phyloP scores from a whole-genome alignment of 1,284 basidiomycete species.

The Ceratobasidium sp. region DNA sequence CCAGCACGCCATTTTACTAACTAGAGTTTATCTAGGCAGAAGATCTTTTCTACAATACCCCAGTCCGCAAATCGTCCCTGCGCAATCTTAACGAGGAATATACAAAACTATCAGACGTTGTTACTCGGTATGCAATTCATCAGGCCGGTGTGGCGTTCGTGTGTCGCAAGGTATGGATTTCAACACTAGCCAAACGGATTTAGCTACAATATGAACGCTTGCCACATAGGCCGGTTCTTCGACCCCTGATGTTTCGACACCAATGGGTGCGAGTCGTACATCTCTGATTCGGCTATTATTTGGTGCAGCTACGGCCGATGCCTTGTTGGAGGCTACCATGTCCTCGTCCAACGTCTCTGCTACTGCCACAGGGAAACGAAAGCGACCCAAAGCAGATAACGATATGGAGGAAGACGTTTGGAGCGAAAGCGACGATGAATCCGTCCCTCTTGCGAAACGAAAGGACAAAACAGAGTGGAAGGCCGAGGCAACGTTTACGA shows the following conservation, averaged over 20 bases:
- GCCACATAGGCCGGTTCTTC: constrained; percentile 73
- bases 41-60: constrained; percentile 96
- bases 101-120: constrained; percentile 89
- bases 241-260: constrained; percentile 87
- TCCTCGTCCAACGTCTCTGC: constrained; percentile 45
- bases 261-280: constrained; percentile 74
- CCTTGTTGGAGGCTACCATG: constrained; percentile 74
- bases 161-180: constrained; percentile 83
- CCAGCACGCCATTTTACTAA: constrained; percentile 5
- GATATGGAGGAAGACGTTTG: constrained; percentile 57
- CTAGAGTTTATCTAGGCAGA: constrained; percentile 76
- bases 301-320: constrained; percentile 84
- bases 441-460: constrained; percentile 47
- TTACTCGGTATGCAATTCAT: constrained; percentile 96
- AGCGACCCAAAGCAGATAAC: constrained; percentile 52
- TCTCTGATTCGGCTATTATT: constrained; percentile 88
- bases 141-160: constrained; percentile 90
- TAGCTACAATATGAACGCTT: too few relatives aligned
- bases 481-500: constrained; percentile 85
- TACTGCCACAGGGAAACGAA: constrained; percentile 47
- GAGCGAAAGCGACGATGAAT: constrained; percentile 53
- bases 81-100: constrained; percentile 94
- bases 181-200: too few relatives aligned
- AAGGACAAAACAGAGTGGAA: constrained; percentile 66
- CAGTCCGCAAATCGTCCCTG: constrained; percentile 88